Evolutionary conservation across 2,329 filamentous ascomycete genomes (phyloP).

Genomic region (Dendrostoma leiphaemia): DNA sequence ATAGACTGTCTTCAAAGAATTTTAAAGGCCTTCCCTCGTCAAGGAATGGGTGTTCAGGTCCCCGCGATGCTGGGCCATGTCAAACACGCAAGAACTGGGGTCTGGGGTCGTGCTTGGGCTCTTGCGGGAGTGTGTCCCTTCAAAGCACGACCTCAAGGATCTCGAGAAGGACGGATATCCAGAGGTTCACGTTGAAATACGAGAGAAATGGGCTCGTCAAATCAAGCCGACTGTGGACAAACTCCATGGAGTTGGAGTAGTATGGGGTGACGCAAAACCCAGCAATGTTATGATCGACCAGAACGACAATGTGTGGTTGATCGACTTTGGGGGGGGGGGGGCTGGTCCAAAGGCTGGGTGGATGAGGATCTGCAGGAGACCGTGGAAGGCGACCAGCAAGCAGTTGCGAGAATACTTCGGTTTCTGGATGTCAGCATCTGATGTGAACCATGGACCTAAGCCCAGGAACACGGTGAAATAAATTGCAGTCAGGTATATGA

Average conservation of each 20-base stretch:
- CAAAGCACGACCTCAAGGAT: background rate
- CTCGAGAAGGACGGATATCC: background rate
- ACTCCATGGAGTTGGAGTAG: conserved; percentile 27
- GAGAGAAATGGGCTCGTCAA: conserved; percentile 18
- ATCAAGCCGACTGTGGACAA: conserved; percentile 24
- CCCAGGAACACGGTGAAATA: too few relatives aligned
- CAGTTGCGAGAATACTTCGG: conserved; percentile 19
- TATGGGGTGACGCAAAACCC: conserved; percentile 33
- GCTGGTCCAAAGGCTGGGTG: conserved; percentile 39
- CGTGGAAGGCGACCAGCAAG: conserved; percentile 35
- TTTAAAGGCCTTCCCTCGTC: background rate
- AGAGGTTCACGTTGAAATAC: background rate
- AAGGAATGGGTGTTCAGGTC: background rate
- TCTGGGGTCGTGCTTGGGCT: background rate
- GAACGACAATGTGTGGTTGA: conserved; percentile 34
- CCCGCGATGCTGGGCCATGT: background rate
- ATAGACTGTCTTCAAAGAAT: conserved; percentile 5
- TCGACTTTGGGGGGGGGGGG: conserved; percentile 39
- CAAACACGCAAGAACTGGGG: background rate
- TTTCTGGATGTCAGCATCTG: background rate
- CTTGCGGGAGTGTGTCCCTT: conserved; percentile 7
- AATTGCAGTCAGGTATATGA: too few relatives aligned
- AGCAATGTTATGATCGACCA: conserved; percentile 37
- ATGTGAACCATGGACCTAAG: background rate
- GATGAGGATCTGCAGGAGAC: conserved; percentile 34